Conservation (phyloP, 352 stramenopile genomes). For the Phytopythium chamaehyphon region DNA sequence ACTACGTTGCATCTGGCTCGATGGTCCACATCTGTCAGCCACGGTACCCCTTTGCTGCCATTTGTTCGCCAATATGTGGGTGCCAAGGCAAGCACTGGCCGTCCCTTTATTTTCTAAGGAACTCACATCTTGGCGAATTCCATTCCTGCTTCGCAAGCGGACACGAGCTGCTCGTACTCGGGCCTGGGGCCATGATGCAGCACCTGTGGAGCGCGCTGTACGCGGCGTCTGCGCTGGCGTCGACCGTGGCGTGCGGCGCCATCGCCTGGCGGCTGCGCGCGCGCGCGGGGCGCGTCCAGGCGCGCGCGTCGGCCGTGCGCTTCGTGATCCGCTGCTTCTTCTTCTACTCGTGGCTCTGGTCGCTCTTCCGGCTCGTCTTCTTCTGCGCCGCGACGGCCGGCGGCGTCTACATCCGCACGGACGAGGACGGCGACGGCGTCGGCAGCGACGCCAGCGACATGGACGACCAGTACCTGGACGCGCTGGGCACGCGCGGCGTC, state of each 20-base stretch:
- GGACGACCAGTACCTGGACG: constrained; percentile 27
- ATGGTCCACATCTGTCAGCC: no score
- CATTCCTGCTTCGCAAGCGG: no score
- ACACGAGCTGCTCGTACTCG: no score
- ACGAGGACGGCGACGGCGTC: constrained; percentile 9
- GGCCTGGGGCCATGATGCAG: constrained; percentile 10
- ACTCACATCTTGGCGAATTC: no score
- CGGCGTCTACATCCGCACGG: constrained; percentile 1
- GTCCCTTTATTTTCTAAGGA: no score
- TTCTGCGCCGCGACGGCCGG: constrained; percentile 35
- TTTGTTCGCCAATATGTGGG: no score
- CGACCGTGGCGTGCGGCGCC: constrained; percentile 28
- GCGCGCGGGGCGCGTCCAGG: constrained; percentile 24
- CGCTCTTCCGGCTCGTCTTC: constrained; percentile 44
- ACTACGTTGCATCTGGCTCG: no score
- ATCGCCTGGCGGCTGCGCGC: constrained; percentile 31
- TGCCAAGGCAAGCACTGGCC: no score
- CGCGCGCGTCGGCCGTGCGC: constrained; percentile 35
- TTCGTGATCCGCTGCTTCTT: constrained; percentile 59
- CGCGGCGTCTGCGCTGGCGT: constrained; percentile 30
- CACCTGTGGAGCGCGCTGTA: constrained; percentile 44
- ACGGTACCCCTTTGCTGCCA: no score
- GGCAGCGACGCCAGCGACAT: not conserved
- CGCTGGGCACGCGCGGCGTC: constrained; percentile 32
- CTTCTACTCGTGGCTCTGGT: constrained; percentile 59